phyloP scores from a whole-genome alignment of 2,329 filamentous ascomycete genomes.

The Diplocarpon rosae region DNA sequence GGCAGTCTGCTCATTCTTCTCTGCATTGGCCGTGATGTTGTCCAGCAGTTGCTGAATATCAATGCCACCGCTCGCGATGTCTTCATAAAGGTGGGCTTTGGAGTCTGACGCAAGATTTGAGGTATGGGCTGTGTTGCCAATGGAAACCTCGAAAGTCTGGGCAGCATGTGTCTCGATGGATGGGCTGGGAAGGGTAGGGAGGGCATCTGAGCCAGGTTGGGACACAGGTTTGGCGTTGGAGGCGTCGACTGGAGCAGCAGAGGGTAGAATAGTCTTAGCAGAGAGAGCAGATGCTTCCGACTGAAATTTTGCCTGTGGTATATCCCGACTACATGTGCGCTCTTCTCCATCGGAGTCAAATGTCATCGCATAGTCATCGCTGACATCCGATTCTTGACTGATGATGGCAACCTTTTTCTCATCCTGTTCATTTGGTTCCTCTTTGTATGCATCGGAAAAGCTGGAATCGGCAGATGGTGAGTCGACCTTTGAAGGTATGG shows the following conservation, averaged over 20 bases:
- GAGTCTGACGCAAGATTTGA: constrained; percentile 13
- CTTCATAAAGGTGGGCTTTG: constrained; percentile 20
- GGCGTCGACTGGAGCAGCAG: constrained; percentile 6
- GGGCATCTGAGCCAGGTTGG: constrained; percentile 10
- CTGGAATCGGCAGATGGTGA: constrained; percentile 22
- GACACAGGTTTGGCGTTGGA: constrained; percentile 6
- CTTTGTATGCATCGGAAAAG: constrained; percentile 28
- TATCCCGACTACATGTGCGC: constrained; percentile 25
- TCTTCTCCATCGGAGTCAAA: constrained; percentile 29
- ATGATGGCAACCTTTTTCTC: constrained; percentile 11
- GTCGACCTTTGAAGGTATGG: constrained; percentile 9
- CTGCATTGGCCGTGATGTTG: constrained; percentile 29
- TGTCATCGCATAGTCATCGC: constrained; percentile 29
- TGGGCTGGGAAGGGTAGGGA: constrained; percentile 11
- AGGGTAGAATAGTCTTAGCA: constrained; percentile 14
- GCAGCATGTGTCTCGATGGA: constrained; percentile 2
- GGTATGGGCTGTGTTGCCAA: constrained; percentile 13
- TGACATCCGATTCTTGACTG: constrained; percentile 20
- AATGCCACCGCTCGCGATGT: constrained; percentile 25
- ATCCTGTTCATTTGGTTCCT: constrained; percentile 17
- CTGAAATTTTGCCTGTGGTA: constrained; percentile 24
- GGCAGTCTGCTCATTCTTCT: constrained; percentile 23
- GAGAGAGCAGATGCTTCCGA: constrained; percentile 19
- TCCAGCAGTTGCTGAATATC: constrained; percentile 29
- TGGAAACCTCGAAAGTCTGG: constrained; percentile 5